A percentile compares a stretch with the other conserved stretches of the same genome.
Conservation (phyloP, 2,329 filamentous ascomycete species). For the Metarhizium humberi region DNA sequence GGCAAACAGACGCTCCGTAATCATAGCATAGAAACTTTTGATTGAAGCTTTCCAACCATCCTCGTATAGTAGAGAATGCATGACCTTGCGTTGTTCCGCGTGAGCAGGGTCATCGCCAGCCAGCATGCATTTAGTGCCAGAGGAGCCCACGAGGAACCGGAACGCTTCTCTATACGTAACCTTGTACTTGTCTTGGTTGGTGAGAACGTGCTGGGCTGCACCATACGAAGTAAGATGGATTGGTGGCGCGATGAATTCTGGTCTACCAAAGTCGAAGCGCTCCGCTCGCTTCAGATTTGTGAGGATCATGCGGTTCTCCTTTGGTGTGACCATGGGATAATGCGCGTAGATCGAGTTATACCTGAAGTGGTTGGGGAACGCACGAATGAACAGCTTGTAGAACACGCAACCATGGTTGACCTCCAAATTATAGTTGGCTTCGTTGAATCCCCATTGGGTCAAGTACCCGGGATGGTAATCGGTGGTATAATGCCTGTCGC, state of each 20-base stretch:
- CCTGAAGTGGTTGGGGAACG: slow-evolving; percentile 73
- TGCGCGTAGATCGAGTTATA: slow-evolving; percentile 73
- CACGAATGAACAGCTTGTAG: slow-evolving; percentile 73
- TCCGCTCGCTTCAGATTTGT: slow-evolving; percentile 56
- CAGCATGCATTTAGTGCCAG: slow-evolving; percentile 47
- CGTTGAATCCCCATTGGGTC: slow-evolving; percentile 77
- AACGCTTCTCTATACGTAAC: slow-evolving; percentile 56
- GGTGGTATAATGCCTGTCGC: slow-evolving; percentile 70
- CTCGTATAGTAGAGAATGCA: slow-evolving; percentile 50
- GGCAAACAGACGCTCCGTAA: slow-evolving; percentile 50
- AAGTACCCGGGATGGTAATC: slow-evolving; percentile 66
- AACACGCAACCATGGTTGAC: slow-evolving; percentile 76
- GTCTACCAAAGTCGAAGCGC: slow-evolving; percentile 61
- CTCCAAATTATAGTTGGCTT: slow-evolving; percentile 61
- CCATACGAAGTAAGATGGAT: slow-evolving; percentile 52
- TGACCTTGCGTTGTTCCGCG: slow-evolving; percentile 39
- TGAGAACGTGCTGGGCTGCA: slow-evolving; percentile 52
- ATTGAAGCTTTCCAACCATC: slow-evolving; percentile 53
- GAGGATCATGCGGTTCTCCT: slow-evolving; percentile 64
- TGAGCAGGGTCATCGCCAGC: slow-evolving; percentile 40
- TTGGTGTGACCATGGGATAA: slow-evolving; percentile 62
- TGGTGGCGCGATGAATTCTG: slow-evolving; percentile 37
- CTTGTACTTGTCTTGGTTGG: slow-evolving; percentile 51
- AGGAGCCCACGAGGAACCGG: slow-evolving; percentile 48
- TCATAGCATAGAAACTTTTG: slow-evolving; percentile 57